These are phyloP conservation scores for Clarkia xantiana DNA, from an alignment of 345 rosid species.

Conservation along the genomic window DNA sequence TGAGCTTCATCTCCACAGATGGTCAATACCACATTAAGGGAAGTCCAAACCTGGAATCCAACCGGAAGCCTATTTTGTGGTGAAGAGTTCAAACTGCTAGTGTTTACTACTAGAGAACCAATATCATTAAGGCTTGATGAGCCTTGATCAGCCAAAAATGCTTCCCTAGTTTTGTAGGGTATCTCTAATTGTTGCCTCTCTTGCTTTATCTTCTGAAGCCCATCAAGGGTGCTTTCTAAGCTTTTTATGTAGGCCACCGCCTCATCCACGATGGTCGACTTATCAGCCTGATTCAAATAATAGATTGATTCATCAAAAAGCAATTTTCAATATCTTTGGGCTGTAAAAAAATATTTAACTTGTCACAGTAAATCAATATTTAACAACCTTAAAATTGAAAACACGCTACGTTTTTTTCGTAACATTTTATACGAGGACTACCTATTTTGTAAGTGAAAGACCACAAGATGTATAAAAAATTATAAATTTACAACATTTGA, in stretches of 20 bases:
- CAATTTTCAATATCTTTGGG: no score
- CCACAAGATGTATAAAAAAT: no score
- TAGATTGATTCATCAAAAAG: not conserved
- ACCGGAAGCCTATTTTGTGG: constrained; percentile 19
- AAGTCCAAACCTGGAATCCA: constrained; percentile 36
- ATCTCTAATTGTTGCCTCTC: constrained; percentile 29
- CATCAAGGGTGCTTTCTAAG: constrained; percentile 26
- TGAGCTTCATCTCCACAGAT: constrained; percentile 35
- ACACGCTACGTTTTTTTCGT: no score
- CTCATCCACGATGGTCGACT: constrained; percentile 55
- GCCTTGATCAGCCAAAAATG: constrained; percentile 38
- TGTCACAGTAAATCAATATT: no score
- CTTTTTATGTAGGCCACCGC: constrained; percentile 37
- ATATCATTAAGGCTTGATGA: constrained; percentile 10
- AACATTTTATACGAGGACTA: no score
- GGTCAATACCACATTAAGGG: constrained; percentile 36
- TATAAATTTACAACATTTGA: no score
- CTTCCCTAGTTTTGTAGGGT: constrained; percentile 26
- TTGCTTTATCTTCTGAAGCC: constrained; percentile 31
- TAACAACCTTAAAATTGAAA: no score
- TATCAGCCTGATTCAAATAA: constrained; percentile 40
- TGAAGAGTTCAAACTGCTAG: constrained; percentile 11
- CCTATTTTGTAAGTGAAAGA: no score
- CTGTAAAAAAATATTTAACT: no score
- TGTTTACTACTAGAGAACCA: no score